These are phyloP conservation scores for Chlamydomonas asymmetrica DNA, from an alignment of 139 green algal genomes.

Conservation along the genomic window DNA sequence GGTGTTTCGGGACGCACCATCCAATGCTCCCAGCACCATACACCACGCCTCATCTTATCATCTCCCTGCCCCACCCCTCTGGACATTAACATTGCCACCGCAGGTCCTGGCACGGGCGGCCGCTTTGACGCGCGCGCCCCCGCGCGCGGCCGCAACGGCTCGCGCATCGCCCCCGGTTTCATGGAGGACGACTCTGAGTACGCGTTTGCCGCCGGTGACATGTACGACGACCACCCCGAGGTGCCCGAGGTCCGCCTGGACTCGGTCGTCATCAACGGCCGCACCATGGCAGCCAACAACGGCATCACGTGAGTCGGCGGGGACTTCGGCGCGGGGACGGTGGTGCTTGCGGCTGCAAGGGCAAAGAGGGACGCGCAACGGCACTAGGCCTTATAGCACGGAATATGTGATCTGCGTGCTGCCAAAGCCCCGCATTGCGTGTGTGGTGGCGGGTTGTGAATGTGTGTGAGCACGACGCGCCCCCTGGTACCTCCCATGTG, in stretches of 20 bases:
- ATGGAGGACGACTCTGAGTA: no score
- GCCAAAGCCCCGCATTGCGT: not conserved
- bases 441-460: not conserved
- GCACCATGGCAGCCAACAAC: conserved; percentile 23
- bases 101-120: no score
- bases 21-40: no score
- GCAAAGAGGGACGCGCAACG: not conserved
- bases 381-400: not conserved
- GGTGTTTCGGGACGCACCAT: no score
- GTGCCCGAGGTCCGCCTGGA: conserved; percentile 22
- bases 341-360: not conserved
- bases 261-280: conserved; percentile 18
- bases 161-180: not conserved
- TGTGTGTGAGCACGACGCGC: not conserved
- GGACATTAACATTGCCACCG: no score
- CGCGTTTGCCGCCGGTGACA: not conserved
- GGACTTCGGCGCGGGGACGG: not conserved
- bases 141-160: not conserved
- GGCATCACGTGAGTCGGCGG: conserved; percentile 21
- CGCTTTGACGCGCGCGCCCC: not conserved
- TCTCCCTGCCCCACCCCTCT: no score
- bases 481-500: not conserved
- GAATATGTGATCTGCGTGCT: not conserved
- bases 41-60: no score
- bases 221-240: not conserved